Conservation (phyloP, 2,329 filamentous ascomycete species). For the Pyricularia sp. region DNA sequence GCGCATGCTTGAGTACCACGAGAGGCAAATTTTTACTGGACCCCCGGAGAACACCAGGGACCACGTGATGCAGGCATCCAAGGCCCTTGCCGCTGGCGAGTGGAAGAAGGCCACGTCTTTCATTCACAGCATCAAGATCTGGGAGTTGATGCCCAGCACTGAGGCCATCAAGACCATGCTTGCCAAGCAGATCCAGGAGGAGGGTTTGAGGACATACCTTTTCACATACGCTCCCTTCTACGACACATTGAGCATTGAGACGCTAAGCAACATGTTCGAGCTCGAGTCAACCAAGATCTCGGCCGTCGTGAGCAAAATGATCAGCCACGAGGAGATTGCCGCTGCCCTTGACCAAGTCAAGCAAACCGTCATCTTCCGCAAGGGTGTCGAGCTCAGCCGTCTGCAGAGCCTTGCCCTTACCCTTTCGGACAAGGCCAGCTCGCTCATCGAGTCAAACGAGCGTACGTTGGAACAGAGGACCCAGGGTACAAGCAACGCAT, state of each 20-base stretch:
- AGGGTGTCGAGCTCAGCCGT: conserved; percentile 94
- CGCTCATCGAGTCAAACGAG: conserved; percentile 94
- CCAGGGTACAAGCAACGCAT: conserved; percentile 89
- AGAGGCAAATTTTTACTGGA: conserved; percentile 97
- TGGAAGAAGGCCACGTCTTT: conserved; percentile 96
- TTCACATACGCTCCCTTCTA: conserved; percentile 99
- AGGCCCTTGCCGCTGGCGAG: conserved; percentile 90
- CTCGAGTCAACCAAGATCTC: conserved; percentile 81
- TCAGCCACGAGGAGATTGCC: conserved; percentile 94
- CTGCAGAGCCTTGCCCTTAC: conserved; percentile 92
- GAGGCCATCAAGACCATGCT: conserved; percentile 97
- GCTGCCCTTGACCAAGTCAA: conserved; percentile 97
- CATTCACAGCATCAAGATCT: conserved; percentile 98
- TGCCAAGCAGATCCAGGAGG: conserved; percentile 95
- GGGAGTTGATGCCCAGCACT: conserved; percentile 90
- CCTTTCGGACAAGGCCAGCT: conserved; percentile 90
- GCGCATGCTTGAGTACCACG: conserved; percentile 98
- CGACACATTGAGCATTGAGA: conserved; percentile 83
- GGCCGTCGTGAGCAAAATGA: conserved; percentile 98
- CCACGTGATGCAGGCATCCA: conserved; percentile 98
- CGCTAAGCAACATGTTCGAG: conserved; percentile 91
- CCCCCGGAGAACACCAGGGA: conserved; percentile 98
- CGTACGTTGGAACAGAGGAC: conserved; percentile 94
- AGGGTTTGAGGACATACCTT: conserved; percentile 94
- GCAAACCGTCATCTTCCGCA: conserved; percentile 95